phyloP scores from a whole-genome alignment of 768 basidiomycete genomes.

The Mycena crocata region DNA sequence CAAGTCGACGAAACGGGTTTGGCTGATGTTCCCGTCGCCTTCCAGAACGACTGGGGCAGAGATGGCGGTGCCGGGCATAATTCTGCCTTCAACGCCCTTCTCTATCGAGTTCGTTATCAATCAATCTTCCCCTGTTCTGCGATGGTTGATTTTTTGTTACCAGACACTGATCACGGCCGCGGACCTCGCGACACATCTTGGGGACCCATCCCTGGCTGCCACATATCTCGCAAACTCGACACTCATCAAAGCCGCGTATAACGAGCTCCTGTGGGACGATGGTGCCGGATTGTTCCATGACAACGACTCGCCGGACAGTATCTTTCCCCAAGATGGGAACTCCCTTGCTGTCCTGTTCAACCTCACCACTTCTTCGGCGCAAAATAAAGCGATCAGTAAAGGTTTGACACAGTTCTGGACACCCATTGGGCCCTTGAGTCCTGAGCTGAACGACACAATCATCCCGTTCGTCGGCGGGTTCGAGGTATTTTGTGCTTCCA shows the following conservation, averaged over 20 bases:
- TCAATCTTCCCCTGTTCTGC: neutral
- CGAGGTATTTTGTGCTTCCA: too few relatives aligned
- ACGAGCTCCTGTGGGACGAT: constrained; percentile 57
- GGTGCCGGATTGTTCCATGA: constrained; percentile 59
- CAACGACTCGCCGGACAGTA: constrained; percentile 52
- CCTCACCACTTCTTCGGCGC: constrained; percentile 51
- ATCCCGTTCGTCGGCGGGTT: constrained; percentile 65
- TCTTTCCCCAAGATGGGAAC: constrained; percentile 64
- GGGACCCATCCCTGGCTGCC: constrained; percentile 37
- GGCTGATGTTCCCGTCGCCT: constrained; percentile 53
- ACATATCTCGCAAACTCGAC: constrained; percentile 49
- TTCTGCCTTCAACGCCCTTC: constrained; percentile 58
- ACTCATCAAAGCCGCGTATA: constrained; percentile 53
- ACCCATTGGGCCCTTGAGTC: constrained; percentile 57
- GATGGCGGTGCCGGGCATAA: constrained; percentile 59
- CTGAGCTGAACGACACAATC: constrained; percentile 63
- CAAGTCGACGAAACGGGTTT: constrained; percentile 53
- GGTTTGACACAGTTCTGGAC: constrained; percentile 62
- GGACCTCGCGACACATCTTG: constrained; percentile 48
- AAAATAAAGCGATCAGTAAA: constrained; percentile 55
- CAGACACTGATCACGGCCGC: constrained; percentile 50
- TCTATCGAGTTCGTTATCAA: constrained; percentile 50
- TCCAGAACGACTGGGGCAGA: constrained; percentile 62
- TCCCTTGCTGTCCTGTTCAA: constrained; percentile 61
- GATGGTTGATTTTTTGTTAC: neutral